Percentiles rank a stretch among this genome's conserved stretches.
These are phyloP conservation scores for Balakata baccata DNA, from an alignment of 345 rosid genomes.

Conservation along the genomic window DNA sequence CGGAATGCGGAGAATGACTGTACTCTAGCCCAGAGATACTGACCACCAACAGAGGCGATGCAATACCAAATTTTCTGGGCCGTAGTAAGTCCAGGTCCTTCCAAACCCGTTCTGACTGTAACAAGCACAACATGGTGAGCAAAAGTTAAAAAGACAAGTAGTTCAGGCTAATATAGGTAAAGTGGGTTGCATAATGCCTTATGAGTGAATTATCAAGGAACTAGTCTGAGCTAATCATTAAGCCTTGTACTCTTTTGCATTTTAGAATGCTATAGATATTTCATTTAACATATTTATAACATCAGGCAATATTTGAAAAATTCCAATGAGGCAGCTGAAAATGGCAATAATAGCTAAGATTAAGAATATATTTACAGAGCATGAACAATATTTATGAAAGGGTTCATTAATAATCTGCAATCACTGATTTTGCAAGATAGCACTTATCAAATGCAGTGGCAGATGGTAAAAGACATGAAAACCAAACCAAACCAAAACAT, in stretches of 20 bases:
- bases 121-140: conserved; percentile 14
- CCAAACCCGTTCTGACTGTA: conserved; percentile 85
- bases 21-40: conserved; percentile 81
- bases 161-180: neutral
- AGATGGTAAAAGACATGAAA: neutral
- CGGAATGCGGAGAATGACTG: conserved; percentile 96
- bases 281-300: neutral
- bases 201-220: neutral
- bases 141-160: neutral
- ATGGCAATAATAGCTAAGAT: neutral
- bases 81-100: conserved; percentile 86
- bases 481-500: conserved; percentile 2
- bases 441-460: neutral
- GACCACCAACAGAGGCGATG: conserved; percentile 89
- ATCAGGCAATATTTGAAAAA: neutral
- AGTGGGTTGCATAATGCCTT: neutral
- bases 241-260: neutral
- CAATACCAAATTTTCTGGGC: conserved; percentile 93
- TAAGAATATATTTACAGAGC: neutral
- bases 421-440: conserved; percentile 5
- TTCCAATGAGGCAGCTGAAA: neutral
- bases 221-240: neutral
- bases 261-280: neutral
- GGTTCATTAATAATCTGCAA: neutral
- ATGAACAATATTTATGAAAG: neutral